A percentile compares a stretch with the other conserved stretches of the same genome.
phyloP scores from a whole-genome alignment of 1,284 basidiomycete species.

The Ganoderma lucidum region DNA sequence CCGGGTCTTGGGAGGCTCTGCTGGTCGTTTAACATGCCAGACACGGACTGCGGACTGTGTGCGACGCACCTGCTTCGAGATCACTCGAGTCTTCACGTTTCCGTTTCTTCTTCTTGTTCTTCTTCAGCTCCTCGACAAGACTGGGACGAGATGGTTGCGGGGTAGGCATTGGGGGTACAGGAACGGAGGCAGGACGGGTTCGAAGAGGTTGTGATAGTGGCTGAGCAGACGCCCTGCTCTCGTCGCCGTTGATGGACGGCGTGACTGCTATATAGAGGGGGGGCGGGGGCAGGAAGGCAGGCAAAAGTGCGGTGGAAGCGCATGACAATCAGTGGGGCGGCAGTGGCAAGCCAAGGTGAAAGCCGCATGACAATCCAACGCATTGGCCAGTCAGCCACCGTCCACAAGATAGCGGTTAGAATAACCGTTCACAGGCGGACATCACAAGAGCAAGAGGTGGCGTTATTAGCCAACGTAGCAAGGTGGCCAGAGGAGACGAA shows the following conservation, averaged over 20 bases:
- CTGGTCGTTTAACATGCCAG: neutral
- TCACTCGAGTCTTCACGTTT: slow-evolving; percentile 85
- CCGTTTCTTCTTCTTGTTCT: slow-evolving; percentile 84
- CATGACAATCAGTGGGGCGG: neutral
- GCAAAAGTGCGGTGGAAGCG: neutral
- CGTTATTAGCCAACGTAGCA: neutral
- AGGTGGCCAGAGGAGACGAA: neutral
- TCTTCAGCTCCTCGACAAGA: slow-evolving; percentile 59
- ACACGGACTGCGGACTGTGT: neutral
- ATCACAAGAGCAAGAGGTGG: neutral
- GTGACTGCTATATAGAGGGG: slow-evolving; percentile 47
- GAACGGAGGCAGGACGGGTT: slow-evolving; percentile 50
- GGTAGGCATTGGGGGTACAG: slow-evolving; percentile 45
- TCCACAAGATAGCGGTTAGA: slow-evolving; percentile 11
- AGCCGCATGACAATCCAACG: neutral
- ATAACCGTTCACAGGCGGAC: neutral
- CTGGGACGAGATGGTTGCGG: slow-evolving; percentile 42
- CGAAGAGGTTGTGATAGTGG: slow-evolving; percentile 41
- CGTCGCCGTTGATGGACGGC: slow-evolving; percentile 58
- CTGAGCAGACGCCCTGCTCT: slow-evolving; percentile 46
- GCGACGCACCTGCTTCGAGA: slow-evolving; percentile 58
- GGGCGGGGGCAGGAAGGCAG: neutral
- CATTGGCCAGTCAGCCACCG: neutral
- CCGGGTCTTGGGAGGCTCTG: slow-evolving; percentile 59
- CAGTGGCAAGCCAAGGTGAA: neutral